Evolutionary conservation across 208 protist genomes (phyloP).

Genomic region (Phytomonas sp.): DNA sequence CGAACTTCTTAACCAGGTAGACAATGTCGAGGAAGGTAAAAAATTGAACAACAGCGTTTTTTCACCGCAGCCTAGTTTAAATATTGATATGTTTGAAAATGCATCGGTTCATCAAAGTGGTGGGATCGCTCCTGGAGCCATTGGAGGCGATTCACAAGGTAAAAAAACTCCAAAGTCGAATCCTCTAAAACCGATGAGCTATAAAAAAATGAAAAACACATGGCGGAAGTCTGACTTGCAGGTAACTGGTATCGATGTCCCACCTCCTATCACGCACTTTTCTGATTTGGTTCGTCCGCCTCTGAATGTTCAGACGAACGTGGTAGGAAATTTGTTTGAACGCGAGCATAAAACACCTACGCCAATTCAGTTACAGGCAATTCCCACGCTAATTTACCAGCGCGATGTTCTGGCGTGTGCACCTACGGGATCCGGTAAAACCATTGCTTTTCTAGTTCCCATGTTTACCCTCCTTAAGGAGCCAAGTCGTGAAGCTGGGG

Average conservation of each 20-base stretch:
- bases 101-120: not conserved
- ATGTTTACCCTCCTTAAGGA: constrained; percentile 85
- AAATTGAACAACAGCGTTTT: constrained; percentile 18
- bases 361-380: constrained; percentile 96
- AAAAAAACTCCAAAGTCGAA: constrained; percentile 12
- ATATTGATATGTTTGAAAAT: constrained; percentile 47
- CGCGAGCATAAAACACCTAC: constrained; percentile 89
- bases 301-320: constrained; percentile 54
- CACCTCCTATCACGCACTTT: constrained; percentile 78
- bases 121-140: constrained; percentile 1
- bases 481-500: constrained; percentile 47
- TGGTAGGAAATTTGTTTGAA: constrained; percentile 77
- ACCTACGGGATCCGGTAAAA: constrained; percentile 94
- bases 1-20: constrained; percentile 3
- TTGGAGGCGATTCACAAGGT: not conserved
- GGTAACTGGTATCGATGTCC: constrained; percentile 67
- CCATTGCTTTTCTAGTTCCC: constrained; percentile 91
- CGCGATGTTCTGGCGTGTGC: constrained; percentile 87
- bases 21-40: constrained; percentile 9
- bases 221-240: constrained; percentile 76
- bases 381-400: constrained; percentile 85
- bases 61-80: constrained; percentile 35
- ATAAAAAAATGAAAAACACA: constrained; percentile 72
- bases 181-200: constrained; percentile 62
- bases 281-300: constrained; percentile 75